phyloP scores from a whole-genome alignment of 179 eudicot genomes.

The Nepenthes alata region DNA sequence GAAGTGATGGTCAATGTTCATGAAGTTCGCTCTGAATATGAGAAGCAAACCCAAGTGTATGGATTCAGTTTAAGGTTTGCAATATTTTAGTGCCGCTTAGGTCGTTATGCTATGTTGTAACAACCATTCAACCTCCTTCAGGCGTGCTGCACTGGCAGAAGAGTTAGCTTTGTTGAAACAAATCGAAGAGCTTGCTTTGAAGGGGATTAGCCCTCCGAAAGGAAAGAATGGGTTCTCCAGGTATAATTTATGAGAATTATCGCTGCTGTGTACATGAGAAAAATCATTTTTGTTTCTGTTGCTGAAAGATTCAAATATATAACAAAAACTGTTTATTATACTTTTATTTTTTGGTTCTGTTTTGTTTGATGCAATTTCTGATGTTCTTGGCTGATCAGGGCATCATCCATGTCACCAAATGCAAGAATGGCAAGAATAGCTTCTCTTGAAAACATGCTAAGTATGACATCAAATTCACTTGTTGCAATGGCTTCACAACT shows the following conservation, averaged over 20 bases:
- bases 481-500: conserved; percentile 99
- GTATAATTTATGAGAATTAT: conserved; percentile 21
- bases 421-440: conserved; percentile 94
- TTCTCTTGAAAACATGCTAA: conserved; percentile 85
- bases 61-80: conserved; percentile 12
- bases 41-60: conserved; percentile 98
- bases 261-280: neutral
- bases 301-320: neutral
- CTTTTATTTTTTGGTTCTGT: conserved; percentile 1
- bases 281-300: neutral
- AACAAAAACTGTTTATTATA: neutral
- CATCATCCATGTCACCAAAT: conserved; percentile 78
- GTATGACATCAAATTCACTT: conserved; percentile 91
- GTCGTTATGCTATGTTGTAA: neutral
- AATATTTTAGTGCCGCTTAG: conserved; percentile 3
- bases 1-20: conserved; percentile 97
- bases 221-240: conserved; percentile 87
- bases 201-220: conserved; percentile 86
- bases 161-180: conserved; percentile 89
- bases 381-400: conserved; percentile 28
- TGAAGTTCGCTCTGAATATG: conserved; percentile 97
- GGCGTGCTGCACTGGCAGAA: conserved; percentile 95
- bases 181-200: conserved; percentile 73
- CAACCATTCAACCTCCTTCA: conserved; percentile 25
- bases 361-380: conserved; percentile 6